Base-by-base conservation (phyloP, 2,329 filamentous ascomycete genomes). In the Tolypocladium ophioglossoides region DNA sequence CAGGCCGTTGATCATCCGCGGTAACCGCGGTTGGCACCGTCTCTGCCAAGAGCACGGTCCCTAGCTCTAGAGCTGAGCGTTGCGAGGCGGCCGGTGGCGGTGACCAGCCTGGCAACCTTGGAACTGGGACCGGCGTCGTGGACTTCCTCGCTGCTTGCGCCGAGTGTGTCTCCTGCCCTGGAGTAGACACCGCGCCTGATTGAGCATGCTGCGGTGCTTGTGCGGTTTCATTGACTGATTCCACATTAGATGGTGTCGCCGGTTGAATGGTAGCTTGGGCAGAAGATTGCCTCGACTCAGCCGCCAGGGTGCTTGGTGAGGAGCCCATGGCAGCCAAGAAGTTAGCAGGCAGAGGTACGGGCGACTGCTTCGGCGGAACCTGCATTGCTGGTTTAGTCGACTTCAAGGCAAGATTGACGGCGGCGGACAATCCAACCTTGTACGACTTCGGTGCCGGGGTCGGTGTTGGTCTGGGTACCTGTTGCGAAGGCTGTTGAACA, bases 281-380 rank as follows among this genome's bases (percentile, higher is more conserved):
- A 34, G 27, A 32, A 3, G 27, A 48, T 11, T 20, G 44, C 44
- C 44, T 48, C 18, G 46, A 34, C 20, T 34, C 39, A n/a, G 40
- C n/a, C 34, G 22, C 24, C 40, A 38, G 35, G n/a, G 61, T 56
- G 24, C 55, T 57, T 2, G 66, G 55, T 10, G 64, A 54, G 11
- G 69, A 67, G 51, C 61, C 66, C 62, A 73, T 72, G 10, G 71
- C 70, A n/a, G 72, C 71, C 50, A 73, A 58, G 52, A 72, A 73
- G 53, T 73, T 72, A 6, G 72, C 69, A 1, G 73, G 73, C 11
- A 76, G 58, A 12, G 73, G 73, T 6, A 76, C 73, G 3, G 73
- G 73, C 1, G 73, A 74, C 54, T 75, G 64, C 59, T 74, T 75
- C 16, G 66, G 59, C 24, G 71, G 71, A 57, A 66, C 60, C 66